phyloP scores from a whole-genome alignment of 495 filamentous ascomycete species.

The Apodospora peruviana region DNA sequence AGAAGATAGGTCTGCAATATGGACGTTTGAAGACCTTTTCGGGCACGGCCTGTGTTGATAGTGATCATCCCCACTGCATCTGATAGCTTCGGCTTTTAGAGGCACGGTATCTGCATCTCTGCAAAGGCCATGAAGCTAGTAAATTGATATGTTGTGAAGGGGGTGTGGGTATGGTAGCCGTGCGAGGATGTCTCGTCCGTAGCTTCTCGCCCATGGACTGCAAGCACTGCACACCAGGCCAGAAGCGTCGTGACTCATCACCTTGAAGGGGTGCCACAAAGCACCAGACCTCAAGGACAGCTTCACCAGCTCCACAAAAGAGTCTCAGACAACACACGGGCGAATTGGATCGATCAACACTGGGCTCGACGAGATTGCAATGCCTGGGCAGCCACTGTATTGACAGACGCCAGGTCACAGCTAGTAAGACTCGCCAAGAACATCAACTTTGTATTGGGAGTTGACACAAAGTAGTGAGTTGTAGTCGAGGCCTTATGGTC shows the following conservation, averaged over 20 bases:
- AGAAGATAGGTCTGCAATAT: neutral
- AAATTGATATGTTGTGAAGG: neutral
- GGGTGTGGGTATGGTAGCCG: slow-evolving; percentile 1
- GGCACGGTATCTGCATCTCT: neutral
- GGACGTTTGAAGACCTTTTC: neutral
- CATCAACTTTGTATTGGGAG: neutral
- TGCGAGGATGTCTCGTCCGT: neutral
- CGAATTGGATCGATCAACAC: neutral
- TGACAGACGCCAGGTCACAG: neutral
- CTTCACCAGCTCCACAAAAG: neutral
- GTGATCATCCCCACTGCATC: slow-evolving; percentile 15
- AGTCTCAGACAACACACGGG: neutral
- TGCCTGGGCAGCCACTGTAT: neutral
- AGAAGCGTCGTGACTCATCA: too few relatives aligned
- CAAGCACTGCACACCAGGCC: neutral
- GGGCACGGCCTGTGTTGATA: slow-evolving; percentile 4
- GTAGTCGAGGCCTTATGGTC: too few relatives aligned
- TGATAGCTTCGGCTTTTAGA: slow-evolving; percentile 5
- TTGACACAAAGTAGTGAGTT: neutral
- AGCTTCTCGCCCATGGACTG: neutral
- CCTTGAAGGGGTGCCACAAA: too few relatives aligned
- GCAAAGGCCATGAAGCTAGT: neutral
- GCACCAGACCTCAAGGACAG: too few relatives aligned
- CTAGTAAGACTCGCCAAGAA: too few relatives aligned
- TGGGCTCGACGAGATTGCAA: neutral